A percentile compares a stretch with the other conserved stretches of the same genome.
Conservation (phyloP, 768 basidiomycete genomes). For the Sporobolomyces roseus region DNA sequence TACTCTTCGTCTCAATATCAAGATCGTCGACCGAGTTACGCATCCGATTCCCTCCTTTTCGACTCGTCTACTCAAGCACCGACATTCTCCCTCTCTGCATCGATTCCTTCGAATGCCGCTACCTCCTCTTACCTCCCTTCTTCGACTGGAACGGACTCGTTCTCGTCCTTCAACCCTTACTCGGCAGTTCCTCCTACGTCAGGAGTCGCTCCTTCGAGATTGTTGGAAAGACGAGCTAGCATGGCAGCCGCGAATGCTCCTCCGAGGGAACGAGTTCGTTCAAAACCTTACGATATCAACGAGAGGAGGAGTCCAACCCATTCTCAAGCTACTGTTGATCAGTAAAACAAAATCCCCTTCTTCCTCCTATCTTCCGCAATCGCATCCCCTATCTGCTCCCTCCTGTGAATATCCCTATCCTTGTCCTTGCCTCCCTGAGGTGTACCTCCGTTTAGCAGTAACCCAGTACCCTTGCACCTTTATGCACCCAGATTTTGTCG, state of each 20-base stretch:
- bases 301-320: neutral
- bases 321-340: neutral
- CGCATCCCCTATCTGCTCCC: too few relatives aligned
- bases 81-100: neutral
- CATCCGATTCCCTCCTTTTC: neutral
- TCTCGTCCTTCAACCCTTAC: conserved; percentile 11
- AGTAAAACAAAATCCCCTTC: neutral
- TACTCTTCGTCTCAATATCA: neutral
- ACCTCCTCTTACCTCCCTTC: conserved; percentile 4
- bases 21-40: neutral
- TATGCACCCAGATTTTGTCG: too few relatives aligned
- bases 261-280: neutral
- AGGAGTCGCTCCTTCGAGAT: neutral
- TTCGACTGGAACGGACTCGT: neutral
- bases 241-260: neutral
- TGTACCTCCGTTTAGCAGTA: too few relatives aligned
- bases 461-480: too few relatives aligned
- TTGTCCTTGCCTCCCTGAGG: too few relatives aligned
- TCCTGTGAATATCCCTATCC: too few relatives aligned
- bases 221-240: neutral
- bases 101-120: neutral
- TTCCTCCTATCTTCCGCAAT: neutral
- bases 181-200: neutral
- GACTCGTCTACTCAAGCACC: neutral
- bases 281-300: conserved; percentile 14